Conservation (phyloP, 192 early-diverging fungal genomes). For the Backusella tuberculispora region DNA sequence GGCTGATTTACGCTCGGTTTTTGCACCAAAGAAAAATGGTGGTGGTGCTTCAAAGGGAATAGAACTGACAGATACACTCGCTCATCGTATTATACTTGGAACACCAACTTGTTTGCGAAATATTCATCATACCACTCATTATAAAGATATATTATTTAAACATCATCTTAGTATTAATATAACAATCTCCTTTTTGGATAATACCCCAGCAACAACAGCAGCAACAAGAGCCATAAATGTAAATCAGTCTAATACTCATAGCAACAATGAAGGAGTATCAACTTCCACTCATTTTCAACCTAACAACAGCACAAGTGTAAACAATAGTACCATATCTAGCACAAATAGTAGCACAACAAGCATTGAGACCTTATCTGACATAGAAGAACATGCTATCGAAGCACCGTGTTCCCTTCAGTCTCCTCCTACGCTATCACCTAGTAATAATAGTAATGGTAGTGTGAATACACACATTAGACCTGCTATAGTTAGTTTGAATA, state of each 20-base stretch:
- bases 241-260: not conserved
- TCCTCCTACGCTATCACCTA: not conserved
- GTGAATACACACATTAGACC: not conserved
- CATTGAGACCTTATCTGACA: not conserved
- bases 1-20: slow-evolving; percentile 17
- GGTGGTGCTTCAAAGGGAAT: not conserved
- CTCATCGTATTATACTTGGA: slow-evolving; percentile 27
- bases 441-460: not conserved
- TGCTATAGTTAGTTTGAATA: not conserved
- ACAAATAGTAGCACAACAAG: not conserved
- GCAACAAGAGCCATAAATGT: no score
- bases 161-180: slow-evolving; percentile 27
- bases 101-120: slow-evolving; percentile 30
- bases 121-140: slow-evolving; percentile 35
- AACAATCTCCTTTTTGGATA: slow-evolving; percentile 23
- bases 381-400: not conserved
- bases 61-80: slow-evolving; percentile 26
- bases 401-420: not conserved
- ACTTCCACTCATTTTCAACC: not conserved
- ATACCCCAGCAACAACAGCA: not conserved
- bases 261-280: not conserved
- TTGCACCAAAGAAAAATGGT: slow-evolving; percentile 15
- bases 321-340: not conserved
- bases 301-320: not conserved
- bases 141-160: slow-evolving; percentile 27